Percentiles rank a stretch among this genome's conserved stretches.
Conservation (phyloP, 176 grass and related monocot genomes). For the Carex myosuroides region DNA sequence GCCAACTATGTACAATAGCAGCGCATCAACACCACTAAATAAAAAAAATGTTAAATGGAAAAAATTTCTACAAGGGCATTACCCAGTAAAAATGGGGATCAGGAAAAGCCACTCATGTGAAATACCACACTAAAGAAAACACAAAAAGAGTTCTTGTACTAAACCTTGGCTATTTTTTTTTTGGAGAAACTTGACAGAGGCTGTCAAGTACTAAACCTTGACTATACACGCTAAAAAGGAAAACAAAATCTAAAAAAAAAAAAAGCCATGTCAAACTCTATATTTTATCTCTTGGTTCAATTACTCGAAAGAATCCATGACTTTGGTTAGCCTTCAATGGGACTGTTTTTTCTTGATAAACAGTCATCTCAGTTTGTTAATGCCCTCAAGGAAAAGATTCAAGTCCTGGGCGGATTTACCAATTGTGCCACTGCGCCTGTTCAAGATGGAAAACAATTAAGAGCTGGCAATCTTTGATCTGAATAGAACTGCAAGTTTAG, state of each 20-base stretch:
- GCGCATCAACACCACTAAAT: constrained; percentile 10
- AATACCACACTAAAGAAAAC: not conserved
- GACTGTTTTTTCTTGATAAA: not conserved
- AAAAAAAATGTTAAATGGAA: not conserved
- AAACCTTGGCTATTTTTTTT: not conserved
- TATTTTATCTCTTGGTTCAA: constrained; percentile 1
- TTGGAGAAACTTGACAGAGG: too few relatives aligned
- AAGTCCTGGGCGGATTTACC: constrained; percentile 50
- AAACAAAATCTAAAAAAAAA: not conserved
- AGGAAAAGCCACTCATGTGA: not conserved
- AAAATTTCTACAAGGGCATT: not conserved
- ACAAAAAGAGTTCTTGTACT: not conserved
- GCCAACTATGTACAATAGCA: constrained; percentile 16
- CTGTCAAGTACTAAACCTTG: not conserved
- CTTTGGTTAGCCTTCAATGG: not conserved
- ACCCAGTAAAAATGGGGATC: constrained; percentile 12
- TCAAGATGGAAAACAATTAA: constrained; percentile 12
- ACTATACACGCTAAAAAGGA: constrained; percentile 20
- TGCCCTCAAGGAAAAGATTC: constrained; percentile 41
- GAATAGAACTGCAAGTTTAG: not conserved
- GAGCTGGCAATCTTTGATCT: not conserved
- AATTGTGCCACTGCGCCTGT: constrained; percentile 41
- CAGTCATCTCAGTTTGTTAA: constrained; percentile 9
- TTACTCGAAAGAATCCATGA: not conserved
- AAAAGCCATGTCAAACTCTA: constrained; percentile 6